Evolutionary conservation across 768 basidiomycete species (phyloP), one percentile per base, ranked within the genome.

Genomic region (Leccinum uliginosum): DNA sequence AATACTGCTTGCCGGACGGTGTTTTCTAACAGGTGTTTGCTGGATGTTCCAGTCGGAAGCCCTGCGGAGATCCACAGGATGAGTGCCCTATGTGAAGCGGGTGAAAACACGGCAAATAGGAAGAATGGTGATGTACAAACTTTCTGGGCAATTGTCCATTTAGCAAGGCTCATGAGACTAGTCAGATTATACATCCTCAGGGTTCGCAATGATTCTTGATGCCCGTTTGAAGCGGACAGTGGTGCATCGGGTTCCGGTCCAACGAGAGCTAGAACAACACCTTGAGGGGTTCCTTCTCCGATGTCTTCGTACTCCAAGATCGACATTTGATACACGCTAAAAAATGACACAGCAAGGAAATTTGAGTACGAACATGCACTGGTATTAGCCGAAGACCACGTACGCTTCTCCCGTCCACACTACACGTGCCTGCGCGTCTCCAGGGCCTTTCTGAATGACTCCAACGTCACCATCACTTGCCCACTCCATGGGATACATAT

Each of bases 181-280:
- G 83, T 76, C 19, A 93, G 76, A 64, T 85, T 93, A 69, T 93
- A 93, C 90, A 93, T 92, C 40, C 91, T 82, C 40, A 92, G 71
- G 7, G 77, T 75, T 48, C 84, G 78, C 38, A 76, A 63, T 7
- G 77, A 68, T 60, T 89, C 87, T 51, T 78, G 71, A 35, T 89
- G 84, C 57, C 80, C 83, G 40, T 50, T 64, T 48, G 66, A 62
- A 30, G 67, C 66, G 27, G 65, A 63, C 30, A 30, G 30, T 2
- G 75, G 70, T 5, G 79, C 76, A 21, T 83, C 82, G 3, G 75
- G 65, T 19, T 83, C 81, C 1, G 85, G 81, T 19, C 89, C 86
- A 6, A 93, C 86, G 26, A 93, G 79, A 4, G 82, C 83, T 3
- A 93, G 77, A 26, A 91, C 83, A 19, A 93, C 89, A 14, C 91